phyloP scores from a whole-genome alignment of 176 grass and related monocot species.

The Echinochloa phyllopogon region DNA sequence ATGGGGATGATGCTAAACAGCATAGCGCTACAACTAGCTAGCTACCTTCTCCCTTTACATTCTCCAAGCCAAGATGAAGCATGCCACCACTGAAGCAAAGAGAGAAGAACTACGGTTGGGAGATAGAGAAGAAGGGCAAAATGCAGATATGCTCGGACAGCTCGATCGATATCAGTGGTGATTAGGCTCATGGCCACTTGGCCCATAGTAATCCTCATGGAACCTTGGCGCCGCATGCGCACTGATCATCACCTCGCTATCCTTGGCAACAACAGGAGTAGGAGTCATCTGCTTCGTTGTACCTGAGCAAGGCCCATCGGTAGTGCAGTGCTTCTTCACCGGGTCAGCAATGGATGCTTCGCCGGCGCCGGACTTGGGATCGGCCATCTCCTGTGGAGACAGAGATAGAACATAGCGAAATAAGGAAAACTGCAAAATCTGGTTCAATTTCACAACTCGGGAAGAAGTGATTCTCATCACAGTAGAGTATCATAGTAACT shows the following conservation, averaged over 20 bases:
- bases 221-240: conserved; percentile 47
- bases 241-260: conserved; percentile 45
- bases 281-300: conserved; percentile 46
- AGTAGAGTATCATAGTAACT: neutral
- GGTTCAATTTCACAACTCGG: neutral
- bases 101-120: conserved; percentile 1
- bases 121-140: neutral
- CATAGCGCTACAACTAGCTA: conserved; percentile 1
- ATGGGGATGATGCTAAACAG: neutral
- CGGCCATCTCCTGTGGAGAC: conserved; percentile 16
- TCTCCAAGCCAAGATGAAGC: conserved; percentile 27
- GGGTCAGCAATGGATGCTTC: neutral
- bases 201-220: conserved; percentile 74
- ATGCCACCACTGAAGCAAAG: neutral
- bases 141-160: conserved; percentile 8
- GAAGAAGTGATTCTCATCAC: neutral
- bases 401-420: neutral
- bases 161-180: conserved; percentile 50
- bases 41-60: conserved; percentile 40
- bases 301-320: conserved; percentile 58
- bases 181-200: conserved; percentile 54
- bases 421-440: conserved; percentile 27
- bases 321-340: conserved; percentile 34
- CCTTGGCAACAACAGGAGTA: conserved; percentile 37
- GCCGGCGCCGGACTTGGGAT: neutral